These are phyloP conservation scores for Lathyrus aphaca DNA, from an alignment of 306 rosid genomes.

Conservation along the genomic window DNA sequence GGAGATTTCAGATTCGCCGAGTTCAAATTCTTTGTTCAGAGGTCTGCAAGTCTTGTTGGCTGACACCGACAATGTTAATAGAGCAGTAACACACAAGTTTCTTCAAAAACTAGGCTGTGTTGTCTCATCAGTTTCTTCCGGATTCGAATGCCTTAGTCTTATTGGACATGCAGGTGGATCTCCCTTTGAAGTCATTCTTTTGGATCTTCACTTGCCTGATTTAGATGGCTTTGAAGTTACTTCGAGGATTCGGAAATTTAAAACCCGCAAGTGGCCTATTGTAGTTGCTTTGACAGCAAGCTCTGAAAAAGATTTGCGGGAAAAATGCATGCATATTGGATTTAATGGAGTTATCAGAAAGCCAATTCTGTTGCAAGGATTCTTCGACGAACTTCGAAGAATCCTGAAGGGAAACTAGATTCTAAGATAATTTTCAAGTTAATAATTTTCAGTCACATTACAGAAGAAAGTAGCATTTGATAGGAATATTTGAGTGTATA, in stretches of 20 bases:
- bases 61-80: conserved; percentile 67
- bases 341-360: conserved; percentile 74
- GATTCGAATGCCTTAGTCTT: conserved; percentile 68
- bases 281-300: conserved; percentile 68
- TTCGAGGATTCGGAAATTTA: conserved; percentile 56
- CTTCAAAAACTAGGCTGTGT: conserved; percentile 81
- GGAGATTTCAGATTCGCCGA: conserved; percentile 55
- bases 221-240: conserved; percentile 84
- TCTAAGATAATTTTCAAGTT: conserved; percentile 23
- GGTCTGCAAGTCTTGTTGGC: conserved; percentile 75
- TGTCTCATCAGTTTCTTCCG: conserved; percentile 73
- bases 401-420: conserved; percentile 59
- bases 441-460: conserved; percentile 25
- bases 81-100: conserved; percentile 69
- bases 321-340: conserved; percentile 66
- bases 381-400: conserved; percentile 63
- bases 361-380: conserved; percentile 65
- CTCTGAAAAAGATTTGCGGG: conserved; percentile 66
- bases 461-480: conserved; percentile 19
- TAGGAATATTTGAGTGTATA: too few relatives aligned
- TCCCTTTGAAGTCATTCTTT: conserved; percentile 59
- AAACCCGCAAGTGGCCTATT: conserved; percentile 74
- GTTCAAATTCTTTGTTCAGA: conserved; percentile 62
- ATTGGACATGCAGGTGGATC: conserved; percentile 51
- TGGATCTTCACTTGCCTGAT: conserved; percentile 79